Evolutionary conservation across 345 rosid species (phyloP).

Genomic region (Populus simonii): DNA sequence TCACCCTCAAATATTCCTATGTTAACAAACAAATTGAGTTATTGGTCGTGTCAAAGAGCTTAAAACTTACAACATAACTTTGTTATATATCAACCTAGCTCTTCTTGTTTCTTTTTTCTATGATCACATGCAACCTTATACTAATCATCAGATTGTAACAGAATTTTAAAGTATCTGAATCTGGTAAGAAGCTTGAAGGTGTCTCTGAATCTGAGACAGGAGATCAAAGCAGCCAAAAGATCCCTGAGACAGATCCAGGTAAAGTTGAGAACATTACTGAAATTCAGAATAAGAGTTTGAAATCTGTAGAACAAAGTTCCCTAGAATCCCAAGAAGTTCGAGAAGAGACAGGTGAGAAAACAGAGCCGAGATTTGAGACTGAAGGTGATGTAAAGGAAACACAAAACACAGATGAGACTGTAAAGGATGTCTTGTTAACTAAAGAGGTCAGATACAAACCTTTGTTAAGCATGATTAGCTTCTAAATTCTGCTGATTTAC

Average conservation of each 20-base stretch:
- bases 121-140: slow-evolving; percentile 5
- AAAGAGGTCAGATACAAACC: slow-evolving; percentile 39
- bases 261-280: slow-evolving; percentile 7
- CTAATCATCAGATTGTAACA: slow-evolving; percentile 20
- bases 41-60: no score
- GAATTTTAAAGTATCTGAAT: slow-evolving; percentile 21
- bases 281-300: slow-evolving; percentile 8
- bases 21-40: no score
- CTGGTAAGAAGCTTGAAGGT: slow-evolving; percentile 14
- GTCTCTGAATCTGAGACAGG: slow-evolving; percentile 16
- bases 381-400: slow-evolving; percentile 25
- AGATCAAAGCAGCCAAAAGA: slow-evolving; percentile 15
- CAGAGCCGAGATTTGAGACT: slow-evolving; percentile 13
- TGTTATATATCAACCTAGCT: background rate
- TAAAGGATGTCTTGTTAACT: slow-evolving; percentile 25
- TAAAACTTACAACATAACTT: no score
- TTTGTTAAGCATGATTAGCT: background rate
- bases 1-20: no score
- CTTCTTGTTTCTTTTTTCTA: background rate
- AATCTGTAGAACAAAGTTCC: slow-evolving; percentile 4
- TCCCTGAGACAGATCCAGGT: slow-evolving; percentile 8
- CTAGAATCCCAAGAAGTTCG: slow-evolving; percentile 16
- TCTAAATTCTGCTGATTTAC: no score
- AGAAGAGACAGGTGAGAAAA: slow-evolving; percentile 21
- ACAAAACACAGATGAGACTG: slow-evolving; percentile 22